Evolutionary conservation across 2,329 filamentous ascomycete genomes (phyloP).

Genomic region (Chrysoporthe puriensis): DNA sequence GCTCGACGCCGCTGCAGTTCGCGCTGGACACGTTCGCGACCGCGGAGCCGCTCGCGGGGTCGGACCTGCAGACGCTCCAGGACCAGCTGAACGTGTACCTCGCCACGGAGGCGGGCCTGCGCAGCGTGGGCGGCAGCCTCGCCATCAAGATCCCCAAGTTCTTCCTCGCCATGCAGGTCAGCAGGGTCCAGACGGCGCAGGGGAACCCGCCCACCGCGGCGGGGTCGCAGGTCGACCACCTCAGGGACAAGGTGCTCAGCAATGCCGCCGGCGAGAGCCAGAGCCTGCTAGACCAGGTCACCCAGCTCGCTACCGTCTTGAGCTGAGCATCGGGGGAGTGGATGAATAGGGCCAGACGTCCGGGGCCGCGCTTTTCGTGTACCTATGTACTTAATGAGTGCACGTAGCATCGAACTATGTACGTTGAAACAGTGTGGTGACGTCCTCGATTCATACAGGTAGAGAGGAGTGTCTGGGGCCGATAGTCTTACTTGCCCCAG

Average conservation of each 20-base stretch:
- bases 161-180: constrained; percentile 63
- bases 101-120: constrained; percentile 62
- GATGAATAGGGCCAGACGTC: not conserved
- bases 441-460: constrained; percentile 3
- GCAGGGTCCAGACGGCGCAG: constrained; percentile 62
- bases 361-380: not conserved
- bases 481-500: not conserved
- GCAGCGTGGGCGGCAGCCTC: constrained; percentile 55
- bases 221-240: constrained; percentile 58
- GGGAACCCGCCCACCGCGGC: constrained; percentile 56
- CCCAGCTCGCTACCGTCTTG: constrained; percentile 37
- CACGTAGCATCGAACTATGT: not conserved
- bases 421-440: not conserved
- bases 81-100: constrained; percentile 59
- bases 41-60: constrained; percentile 49
- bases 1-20: constrained; percentile 54
- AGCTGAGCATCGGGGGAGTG: not conserved
- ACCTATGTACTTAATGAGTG: not conserved
- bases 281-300: constrained; percentile 56
- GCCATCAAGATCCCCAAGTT: constrained; percentile 67
- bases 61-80: constrained; percentile 56
- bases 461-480: constrained; percentile 8
- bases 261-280: constrained; percentile 56
- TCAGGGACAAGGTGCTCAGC: constrained; percentile 60
- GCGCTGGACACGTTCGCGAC: constrained; percentile 59